Evolutionary conservation across 768 basidiomycete genomes (phyloP), one percentile per base, ranked within the genome.

Genomic region (Lactarius quietus): DNA sequence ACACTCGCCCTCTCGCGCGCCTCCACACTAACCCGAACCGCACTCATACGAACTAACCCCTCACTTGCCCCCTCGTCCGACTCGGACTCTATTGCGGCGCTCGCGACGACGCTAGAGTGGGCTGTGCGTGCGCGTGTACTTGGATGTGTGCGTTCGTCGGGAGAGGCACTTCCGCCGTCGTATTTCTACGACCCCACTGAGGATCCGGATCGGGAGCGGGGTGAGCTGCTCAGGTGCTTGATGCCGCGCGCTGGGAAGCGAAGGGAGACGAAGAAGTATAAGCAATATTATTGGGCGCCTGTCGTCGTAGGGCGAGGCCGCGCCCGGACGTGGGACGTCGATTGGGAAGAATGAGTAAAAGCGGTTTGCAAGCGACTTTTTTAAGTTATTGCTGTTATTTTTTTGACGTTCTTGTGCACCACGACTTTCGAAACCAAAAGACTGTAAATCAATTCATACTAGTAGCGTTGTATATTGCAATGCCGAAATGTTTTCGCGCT

Each of bases 241-340:
- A 61, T 62, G 54, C 88, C 88, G 1, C 83, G 88, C 17, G 82
- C 86, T 26, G 88, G 80, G 61, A 92, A 91, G 76, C 77, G 90
- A 61, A 86, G 77, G 55, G 88, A 85, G 75, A 92, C 89, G 73
- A 91, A 88, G 81, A 88, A 90, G 76, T 89, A 87, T 67, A 92
- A 92, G 74, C 88, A 90, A 73, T 93, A 93, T 76, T 93, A 92
- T 76, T 92, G 86, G 77, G 80, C 81, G 33, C 90, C 90, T 10
- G 75, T 92, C 28, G 57, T 65, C 26, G 48, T 70, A 28, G 61
- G 67, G 55, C 67, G 69, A 18, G 59, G 63, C 2, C 56, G 57
- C 41, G 48, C 67, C 41, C 41, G 63, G 35, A 59, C 43, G 28
- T 70, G 69, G 69, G 69, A 70, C 26, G 69, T 68, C 20, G 69